Percentiles rank a stretch among this genome's conserved stretches.
phyloP scores from a whole-genome alignment of 345 rosid species.

The Reutealis trisperma region DNA sequence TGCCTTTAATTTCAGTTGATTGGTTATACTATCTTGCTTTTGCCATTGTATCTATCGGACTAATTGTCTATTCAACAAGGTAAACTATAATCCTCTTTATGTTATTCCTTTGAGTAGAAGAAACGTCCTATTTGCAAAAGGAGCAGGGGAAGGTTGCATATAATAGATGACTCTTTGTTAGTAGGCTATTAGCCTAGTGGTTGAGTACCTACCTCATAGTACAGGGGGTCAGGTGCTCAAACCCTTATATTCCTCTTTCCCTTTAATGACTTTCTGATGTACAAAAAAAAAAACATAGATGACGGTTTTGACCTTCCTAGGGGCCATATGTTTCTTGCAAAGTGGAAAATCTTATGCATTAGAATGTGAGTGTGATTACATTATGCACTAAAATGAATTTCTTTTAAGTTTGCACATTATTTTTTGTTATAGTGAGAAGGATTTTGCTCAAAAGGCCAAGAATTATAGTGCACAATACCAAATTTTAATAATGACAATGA shows the following conservation, averaged over 20 bases:
- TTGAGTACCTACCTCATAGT: too few relatives aligned
- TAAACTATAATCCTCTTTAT: slow-evolving; percentile 8
- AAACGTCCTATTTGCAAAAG: too few relatives aligned
- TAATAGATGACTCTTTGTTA: too few relatives aligned
- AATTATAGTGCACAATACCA: slow-evolving; percentile 19
- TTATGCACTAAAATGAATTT: background rate
- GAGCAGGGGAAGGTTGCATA: too few relatives aligned
- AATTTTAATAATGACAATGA: slow-evolving; percentile 21
- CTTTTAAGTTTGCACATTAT: background rate
- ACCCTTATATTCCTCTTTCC: too few relatives aligned
- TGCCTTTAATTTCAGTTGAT: slow-evolving; percentile 38
- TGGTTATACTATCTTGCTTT: slow-evolving; percentile 59
- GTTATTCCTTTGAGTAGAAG: too few relatives aligned
- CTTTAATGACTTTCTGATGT: too few relatives aligned
- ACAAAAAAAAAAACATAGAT: too few relatives aligned
- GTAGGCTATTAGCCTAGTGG: too few relatives aligned
- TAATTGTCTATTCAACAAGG: slow-evolving; percentile 44
- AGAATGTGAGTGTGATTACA: too few relatives aligned
- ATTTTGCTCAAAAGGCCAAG: slow-evolving; percentile 12
- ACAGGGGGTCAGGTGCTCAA: too few relatives aligned
- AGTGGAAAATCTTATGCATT: background rate
- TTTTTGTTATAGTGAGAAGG: slow-evolving; percentile 26
- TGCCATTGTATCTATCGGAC: slow-evolving; percentile 38
- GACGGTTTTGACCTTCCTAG: too few relatives aligned
- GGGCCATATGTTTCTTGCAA: background rate